Percentiles rank a stretch among this genome's conserved stretches.
Evolutionary conservation across 345 rosid species (phyloP).

Genomic region (Citrus unshiu): DNA sequence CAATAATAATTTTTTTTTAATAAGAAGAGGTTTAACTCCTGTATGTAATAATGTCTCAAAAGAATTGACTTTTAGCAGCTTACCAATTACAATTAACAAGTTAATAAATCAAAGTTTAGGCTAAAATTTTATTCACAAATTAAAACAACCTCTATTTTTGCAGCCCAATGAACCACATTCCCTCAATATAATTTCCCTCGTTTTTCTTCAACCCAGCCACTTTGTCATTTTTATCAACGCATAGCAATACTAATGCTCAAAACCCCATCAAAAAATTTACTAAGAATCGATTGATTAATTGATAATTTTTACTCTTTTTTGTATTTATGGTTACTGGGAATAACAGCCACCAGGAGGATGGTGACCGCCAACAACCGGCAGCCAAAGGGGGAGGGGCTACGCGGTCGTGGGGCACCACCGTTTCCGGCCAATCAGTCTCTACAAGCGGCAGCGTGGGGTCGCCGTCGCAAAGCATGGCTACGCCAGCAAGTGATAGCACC

Average conservation of each 20-base stretch:
- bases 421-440: slow-evolving; percentile 83
- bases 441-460: slow-evolving; percentile 95
- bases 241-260: neutral
- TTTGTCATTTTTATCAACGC: neutral
- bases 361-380: slow-evolving; percentile 33
- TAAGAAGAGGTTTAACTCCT: no score
- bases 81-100: no score
- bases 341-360: slow-evolving; percentile 51
- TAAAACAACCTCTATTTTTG: neutral
- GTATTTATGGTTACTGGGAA: slow-evolving; percentile 46
- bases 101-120: no score
- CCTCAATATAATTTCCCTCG: neutral
- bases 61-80: no score
- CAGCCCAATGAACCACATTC: no score
- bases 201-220: neutral
- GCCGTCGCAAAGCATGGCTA: slow-evolving; percentile 70
- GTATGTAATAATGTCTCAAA: no score
- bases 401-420: slow-evolving; percentile 80
- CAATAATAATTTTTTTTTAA: no score
- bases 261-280: neutral
- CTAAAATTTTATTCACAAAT: no score
- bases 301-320: slow-evolving; percentile 8
- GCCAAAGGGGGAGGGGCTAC: slow-evolving; percentile 39
- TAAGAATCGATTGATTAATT: slow-evolving; percentile 1
- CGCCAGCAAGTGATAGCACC: slow-evolving; percentile 73